Evolutionary conservation across 192 early-diverging fungal species (phyloP), one percentile per base, ranked within the genome.

Genomic region (Coemansia sp.): DNA sequence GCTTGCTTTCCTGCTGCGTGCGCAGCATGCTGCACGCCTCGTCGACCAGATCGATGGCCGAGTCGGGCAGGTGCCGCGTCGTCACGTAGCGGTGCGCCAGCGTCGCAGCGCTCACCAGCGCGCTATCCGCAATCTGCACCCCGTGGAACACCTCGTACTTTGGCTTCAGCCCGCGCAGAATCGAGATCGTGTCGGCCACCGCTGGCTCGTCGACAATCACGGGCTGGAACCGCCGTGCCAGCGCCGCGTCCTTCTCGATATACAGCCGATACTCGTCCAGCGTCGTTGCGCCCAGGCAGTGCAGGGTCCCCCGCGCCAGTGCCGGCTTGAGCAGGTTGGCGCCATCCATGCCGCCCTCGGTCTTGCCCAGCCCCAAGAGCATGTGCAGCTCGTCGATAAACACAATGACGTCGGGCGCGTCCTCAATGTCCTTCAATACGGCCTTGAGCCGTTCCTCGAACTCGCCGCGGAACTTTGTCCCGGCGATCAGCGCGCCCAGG

Each of bases 361-460:
- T 80, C 52, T 86, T 89, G 30, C 91, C 91, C 30, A 89, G 67
- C 3, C 91, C 91, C 30, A 92, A 67, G 11, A 92, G 63, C 35
- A 81, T 86, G 53, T 92, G 91, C 22, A 92, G 75, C 70, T 92
- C 91, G 56, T 92, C 91, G 54, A 91, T 87, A 62, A 92, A 92
- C 29, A 92, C 50, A 54, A 92, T 89, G 23, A 88, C 82, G n/a
- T 88, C 88, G 46, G 90, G 84, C 1, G 84, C 79, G 19, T 85
- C 87, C 22, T 81, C 82, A 12, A 92, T 84, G 63, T 90, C 88
- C 28, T 83, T 81, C 21, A 92, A 75, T 52, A 92, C 79, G 7
- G 81, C 84, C 62, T 92, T 92, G 8, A 92, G 67, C 6, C 90
- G 81, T 55, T 92, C 90, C 63, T 92, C 90, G 53, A 92, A 92